Conservation (phyloP, 495 filamentous ascomycete genomes). For the Aspergillus sclerotiicarbonarius region DNA sequence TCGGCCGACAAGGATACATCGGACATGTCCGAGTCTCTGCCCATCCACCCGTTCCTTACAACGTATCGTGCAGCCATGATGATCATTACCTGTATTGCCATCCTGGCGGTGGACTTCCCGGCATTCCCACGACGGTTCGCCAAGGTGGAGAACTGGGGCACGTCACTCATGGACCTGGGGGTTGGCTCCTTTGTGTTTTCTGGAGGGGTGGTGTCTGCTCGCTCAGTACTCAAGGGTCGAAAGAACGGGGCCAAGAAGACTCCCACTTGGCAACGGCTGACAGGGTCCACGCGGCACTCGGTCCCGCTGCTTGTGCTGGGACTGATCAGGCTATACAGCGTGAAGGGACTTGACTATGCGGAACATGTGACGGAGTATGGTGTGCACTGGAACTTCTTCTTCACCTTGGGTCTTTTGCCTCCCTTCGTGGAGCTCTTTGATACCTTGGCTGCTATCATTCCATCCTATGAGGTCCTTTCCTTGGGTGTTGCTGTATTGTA, state of each 20-base stretch:
- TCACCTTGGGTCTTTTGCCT: slow-evolving; percentile 85
- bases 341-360: slow-evolving; percentile 93
- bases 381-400: slow-evolving; percentile 99
- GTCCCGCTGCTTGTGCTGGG: slow-evolving; percentile 81
- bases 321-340: slow-evolving; percentile 75
- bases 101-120: slow-evolving; percentile 95
- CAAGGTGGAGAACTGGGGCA: slow-evolving; percentile 98
- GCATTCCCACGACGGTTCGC: slow-evolving; percentile 92
- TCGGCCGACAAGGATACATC: slow-evolving; percentile 16
- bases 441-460: slow-evolving; percentile 53
- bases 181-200: slow-evolving; percentile 98
- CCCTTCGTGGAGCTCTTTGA: slow-evolving; percentile 89
- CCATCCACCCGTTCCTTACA: slow-evolving; percentile 87
- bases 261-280: slow-evolving; percentile 54
- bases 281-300: slow-evolving; percentile 69
- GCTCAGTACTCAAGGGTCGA: slow-evolving; percentile 74
- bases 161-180: slow-evolving; percentile 95
- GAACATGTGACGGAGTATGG: slow-evolving; percentile 98
- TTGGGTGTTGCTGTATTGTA: slow-evolving; percentile 64
- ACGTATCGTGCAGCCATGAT: slow-evolving; percentile 89
- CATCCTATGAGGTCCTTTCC: slow-evolving; percentile 71
- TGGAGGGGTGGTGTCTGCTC: slow-evolving; percentile 85
- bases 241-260: slow-evolving; percentile 35
- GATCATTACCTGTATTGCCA: slow-evolving; percentile 86
- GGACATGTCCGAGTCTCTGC: slow-evolving; percentile 50